Evolutionary conservation across 768 basidiomycete species (phyloP), one percentile per base, ranked within the genome.

Genomic region (Leucocoprinus sp.): DNA sequence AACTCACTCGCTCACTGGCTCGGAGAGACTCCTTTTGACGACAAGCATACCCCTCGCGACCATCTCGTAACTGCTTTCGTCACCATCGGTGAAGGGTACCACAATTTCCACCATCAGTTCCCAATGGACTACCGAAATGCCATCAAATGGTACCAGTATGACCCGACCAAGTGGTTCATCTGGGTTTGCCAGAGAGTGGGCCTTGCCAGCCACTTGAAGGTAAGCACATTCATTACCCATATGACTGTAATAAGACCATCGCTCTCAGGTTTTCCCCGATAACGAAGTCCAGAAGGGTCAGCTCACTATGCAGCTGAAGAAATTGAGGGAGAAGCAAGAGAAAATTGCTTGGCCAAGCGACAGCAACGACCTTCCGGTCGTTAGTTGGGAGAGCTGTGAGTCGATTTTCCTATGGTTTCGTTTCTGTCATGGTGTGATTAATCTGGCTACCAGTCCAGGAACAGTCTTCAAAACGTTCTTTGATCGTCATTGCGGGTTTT

Each of bases 61-160:
- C 92, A 93, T 64, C 60, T 92, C 50, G 60, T 93, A 60, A 93
- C 92, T 23, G 93, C 93, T 2, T 69, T 96, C 23, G 83, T 80
- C 50, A 96, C 93, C 28, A 82, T 93, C 57, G 93, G 93, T 43
- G 93, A 97, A 64, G 93, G 93, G 12, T 97, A 97, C 70, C 93
- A 97, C 73, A 97, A 97, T 66, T 95, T 95, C 78, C 93, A 97
- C 68, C 93, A 97, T 51, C 72, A 82, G 59, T 95, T 95, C 78
- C 93, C 93, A 5, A 91, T 91, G 87, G 93, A 97, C 64, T 97
- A 93, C 70, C 78, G 93, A 19, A 95, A 95, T 58, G 93, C 93
- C 46, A 91, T 95, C 72, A 90, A 74, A 64, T 91, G 88, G 88
- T 88, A 86, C 64, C 88, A 92, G 59, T 92, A 91, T 57, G 88